Conservation (phyloP, 139 green algal species). For the Coccomyxa sp. region DNA sequence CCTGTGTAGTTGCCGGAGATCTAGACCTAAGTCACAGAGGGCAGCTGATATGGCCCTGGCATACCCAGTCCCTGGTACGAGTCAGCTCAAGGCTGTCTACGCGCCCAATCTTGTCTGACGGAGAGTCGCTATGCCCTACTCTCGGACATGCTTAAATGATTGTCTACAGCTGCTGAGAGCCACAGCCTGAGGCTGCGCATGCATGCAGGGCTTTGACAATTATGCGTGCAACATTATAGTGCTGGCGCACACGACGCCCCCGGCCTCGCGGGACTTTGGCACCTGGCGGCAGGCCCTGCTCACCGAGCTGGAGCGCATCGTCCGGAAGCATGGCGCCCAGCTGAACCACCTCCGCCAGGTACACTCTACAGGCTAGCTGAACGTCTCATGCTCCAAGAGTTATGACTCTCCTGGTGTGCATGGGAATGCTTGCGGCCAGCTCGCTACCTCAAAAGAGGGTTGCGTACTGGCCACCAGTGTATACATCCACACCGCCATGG, state of each 20-base stretch:
- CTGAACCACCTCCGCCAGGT: constrained; percentile 23
- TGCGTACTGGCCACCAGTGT: no score
- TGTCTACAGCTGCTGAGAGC: neutral
- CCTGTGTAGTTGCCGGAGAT: no score
- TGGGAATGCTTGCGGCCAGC: no score
- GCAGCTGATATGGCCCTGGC: neutral
- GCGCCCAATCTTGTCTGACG: neutral
- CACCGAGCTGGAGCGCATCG: constrained; percentile 5
- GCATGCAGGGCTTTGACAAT: constrained; percentile 9
- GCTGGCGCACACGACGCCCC: constrained; percentile 27
- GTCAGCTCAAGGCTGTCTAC: neutral
- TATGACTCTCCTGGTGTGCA: no score
- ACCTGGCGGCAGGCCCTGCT: constrained; percentile 18
- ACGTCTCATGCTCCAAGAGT: no score
- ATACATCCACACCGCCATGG: no score
- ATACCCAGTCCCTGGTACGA: neutral
- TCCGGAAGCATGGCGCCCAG: constrained; percentile 8
- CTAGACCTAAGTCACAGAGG: neutral
- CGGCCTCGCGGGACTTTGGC: constrained; percentile 19
- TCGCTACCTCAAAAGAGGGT: no score
- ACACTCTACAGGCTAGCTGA: neutral
- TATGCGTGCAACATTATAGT: constrained; percentile 21
- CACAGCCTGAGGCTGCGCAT: neutral
- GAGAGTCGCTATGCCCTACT: no score
- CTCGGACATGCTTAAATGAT: no score